A percentile compares a stretch with the other conserved stretches of the same genome.
Evolutionary conservation across 73 alveolate genomes (phyloP).

Genomic region (Tetrahymena borealis): DNA sequence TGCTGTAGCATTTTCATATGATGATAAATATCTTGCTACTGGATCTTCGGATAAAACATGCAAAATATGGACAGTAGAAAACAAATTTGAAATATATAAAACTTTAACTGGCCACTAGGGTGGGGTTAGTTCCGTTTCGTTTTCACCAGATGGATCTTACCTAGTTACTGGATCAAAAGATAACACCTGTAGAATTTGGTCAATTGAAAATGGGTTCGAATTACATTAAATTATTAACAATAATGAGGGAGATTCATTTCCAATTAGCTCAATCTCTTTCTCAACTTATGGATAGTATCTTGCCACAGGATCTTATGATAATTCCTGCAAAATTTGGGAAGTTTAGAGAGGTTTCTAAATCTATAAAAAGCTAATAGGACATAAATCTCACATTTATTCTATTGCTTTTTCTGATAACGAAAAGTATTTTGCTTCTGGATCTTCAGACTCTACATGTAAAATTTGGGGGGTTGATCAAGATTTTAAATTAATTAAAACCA

Average conservation of each 20-base stretch:
- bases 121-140: not conserved
- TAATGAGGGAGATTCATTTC: not conserved
- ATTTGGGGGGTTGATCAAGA: not conserved
- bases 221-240: not conserved
- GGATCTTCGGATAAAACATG: not conserved
- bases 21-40: not conserved
- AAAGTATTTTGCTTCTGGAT: not conserved
- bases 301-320: not conserved
- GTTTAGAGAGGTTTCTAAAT: not conserved
- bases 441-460: not conserved
- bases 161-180: not conserved
- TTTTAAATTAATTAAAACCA: not conserved
- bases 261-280: not conserved
- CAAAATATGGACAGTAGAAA: not conserved
- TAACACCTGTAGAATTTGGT: not conserved
- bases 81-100: not conserved
- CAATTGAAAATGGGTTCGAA: not conserved
- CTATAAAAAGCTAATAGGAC: not conserved
- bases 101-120: not conserved
- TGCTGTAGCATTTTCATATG: not conserved
- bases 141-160: not conserved
- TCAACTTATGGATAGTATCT: not conserved
- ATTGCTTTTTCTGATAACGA: not conserved
- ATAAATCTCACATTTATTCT: not conserved
- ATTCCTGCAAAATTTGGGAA: not conserved